phyloP scores from a whole-genome alignment of 2,329 filamentous ascomycete species.

The Penicillium sp. region DNA sequence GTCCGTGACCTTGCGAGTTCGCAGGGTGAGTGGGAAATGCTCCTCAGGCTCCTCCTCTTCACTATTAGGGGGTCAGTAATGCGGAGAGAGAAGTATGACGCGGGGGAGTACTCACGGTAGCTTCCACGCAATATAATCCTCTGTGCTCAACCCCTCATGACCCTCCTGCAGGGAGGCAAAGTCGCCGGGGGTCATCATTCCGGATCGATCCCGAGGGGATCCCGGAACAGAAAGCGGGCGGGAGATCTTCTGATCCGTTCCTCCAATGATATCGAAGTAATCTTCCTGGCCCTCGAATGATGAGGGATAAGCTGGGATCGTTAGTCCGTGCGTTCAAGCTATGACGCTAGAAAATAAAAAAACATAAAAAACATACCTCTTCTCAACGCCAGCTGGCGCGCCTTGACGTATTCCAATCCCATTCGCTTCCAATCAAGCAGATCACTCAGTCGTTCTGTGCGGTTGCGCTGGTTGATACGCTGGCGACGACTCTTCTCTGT shows the following conservation, averaged over 20 bases:
- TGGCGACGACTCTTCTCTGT: constrained; percentile 90
- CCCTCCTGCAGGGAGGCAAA: constrained; percentile 96
- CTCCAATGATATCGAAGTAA: constrained; percentile 87
- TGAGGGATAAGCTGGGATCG: constrained; percentile 70
- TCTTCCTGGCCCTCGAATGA: constrained; percentile 78
- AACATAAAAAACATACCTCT: constrained; percentile 50
- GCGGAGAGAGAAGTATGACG: background rate
- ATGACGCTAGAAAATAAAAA: background rate
- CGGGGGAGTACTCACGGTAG: constrained; percentile 72
- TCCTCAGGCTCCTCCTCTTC: constrained; percentile 91
- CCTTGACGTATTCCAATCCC: constrained; percentile 99
- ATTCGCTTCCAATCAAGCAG: constrained; percentile 98
- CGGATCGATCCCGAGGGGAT: constrained; percentile 83
- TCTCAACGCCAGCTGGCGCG: constrained; percentile 84
- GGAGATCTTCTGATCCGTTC: constrained; percentile 92
- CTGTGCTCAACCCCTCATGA: constrained; percentile 86
- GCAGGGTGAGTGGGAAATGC: constrained; percentile 68
- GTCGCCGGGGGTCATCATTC: constrained; percentile 99
- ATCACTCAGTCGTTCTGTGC: constrained; percentile 92
- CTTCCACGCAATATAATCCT: constrained; percentile 98
- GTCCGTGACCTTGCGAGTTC: constrained; percentile 47
- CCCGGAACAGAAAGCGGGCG: constrained; percentile 92
- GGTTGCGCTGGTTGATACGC: constrained; percentile 97
- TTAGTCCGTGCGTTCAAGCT: constrained; percentile 13
- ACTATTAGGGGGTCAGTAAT: constrained; percentile 49